Evolutionary conservation across 257 asterid genomes (phyloP).

Genomic region (Ilex aquifolium): DNA sequence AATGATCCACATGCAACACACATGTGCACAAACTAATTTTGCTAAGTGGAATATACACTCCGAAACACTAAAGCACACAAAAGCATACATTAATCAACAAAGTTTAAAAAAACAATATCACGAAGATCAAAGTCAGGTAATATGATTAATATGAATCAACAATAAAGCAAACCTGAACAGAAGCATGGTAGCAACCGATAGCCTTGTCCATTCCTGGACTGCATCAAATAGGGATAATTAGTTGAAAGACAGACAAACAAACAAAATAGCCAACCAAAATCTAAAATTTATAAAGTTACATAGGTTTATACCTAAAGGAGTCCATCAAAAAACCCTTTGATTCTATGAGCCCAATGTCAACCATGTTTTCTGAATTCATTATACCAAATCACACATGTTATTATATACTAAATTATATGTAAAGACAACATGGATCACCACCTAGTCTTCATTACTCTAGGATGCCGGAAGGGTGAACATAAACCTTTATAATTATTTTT

Average conservation of each 20-base stretch:
- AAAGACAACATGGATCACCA: too few relatives aligned
- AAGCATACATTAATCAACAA: too few relatives aligned
- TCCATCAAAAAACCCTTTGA: conserved; percentile 36
- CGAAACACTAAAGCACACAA: too few relatives aligned
- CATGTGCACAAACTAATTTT: too few relatives aligned
- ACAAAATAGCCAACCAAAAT: not conserved
- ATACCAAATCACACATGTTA: too few relatives aligned
- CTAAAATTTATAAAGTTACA: conserved; percentile 2
- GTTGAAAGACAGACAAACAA: conserved; percentile 2
- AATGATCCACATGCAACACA: too few relatives aligned
- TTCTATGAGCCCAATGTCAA: conserved; percentile 39
- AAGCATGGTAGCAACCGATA: conserved; percentile 73
- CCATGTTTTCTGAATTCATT: conserved; percentile 34
- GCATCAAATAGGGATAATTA: conserved; percentile 10
- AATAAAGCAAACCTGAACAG: conserved; percentile 56
- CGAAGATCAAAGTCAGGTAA: not conserved
- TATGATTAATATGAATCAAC: not conserved
- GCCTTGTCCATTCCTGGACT: conserved; percentile 63
- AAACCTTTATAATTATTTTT: too few relatives aligned
- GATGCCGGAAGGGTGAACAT: too few relatives aligned
- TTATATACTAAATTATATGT: too few relatives aligned
- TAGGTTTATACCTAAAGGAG: conserved; percentile 29
- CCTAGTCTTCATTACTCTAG: too few relatives aligned
- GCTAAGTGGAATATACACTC: too few relatives aligned
- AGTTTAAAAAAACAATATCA: conserved; percentile 1